Evolutionary conservation across 2,329 filamentous ascomycete species (phyloP).

Genomic region (Tolypocladium ovalisporum): DNA sequence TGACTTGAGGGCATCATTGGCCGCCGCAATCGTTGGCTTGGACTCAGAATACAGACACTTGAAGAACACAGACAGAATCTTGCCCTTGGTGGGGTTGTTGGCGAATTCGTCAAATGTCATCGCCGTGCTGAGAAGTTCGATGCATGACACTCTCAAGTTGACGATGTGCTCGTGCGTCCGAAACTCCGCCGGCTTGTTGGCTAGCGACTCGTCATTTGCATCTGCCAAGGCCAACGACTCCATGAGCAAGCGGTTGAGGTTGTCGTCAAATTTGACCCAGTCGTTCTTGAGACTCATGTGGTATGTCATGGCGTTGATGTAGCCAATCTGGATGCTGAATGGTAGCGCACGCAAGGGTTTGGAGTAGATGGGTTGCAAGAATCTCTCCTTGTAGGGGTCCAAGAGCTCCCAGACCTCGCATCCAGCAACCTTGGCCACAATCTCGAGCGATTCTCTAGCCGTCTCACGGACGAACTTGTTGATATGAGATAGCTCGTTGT

Average conservation of each 20-base stretch:
- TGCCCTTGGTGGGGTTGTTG: constrained; percentile 52
- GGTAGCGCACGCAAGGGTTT: constrained; percentile 89
- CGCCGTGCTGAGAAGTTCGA: constrained; percentile 83
- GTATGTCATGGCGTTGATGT: constrained; percentile 95
- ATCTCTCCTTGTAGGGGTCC: constrained; percentile 77
- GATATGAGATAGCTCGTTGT: constrained; percentile 86
- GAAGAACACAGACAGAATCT: constrained; percentile 93
- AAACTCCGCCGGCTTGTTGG: constrained; percentile 87
- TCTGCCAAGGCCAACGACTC: constrained; percentile 91
- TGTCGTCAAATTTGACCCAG: constrained; percentile 85
- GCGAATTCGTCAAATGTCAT: constrained; percentile 90
- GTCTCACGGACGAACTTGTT: constrained; percentile 89
- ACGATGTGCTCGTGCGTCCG: constrained; percentile 93
- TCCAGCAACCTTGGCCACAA: constrained; percentile 67
- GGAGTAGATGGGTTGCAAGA: constrained; percentile 86
- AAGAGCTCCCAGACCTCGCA: constrained; percentile 82
- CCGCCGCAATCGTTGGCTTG: constrained; percentile 82
- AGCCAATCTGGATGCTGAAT: constrained; percentile 92
- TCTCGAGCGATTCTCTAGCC: constrained; percentile 67
- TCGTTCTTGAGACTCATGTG: constrained; percentile 82
- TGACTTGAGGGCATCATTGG: constrained; percentile 79
- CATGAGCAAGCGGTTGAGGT: constrained; percentile 79
- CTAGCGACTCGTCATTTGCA: constrained; percentile 84
- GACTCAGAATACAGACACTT: constrained; percentile 93
- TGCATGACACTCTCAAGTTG: constrained; percentile 82